A percentile compares a stretch with the other conserved stretches of the same genome.
Conservation (phyloP, 164 flowering plant genomes). For the Malania oleifera region DNA sequence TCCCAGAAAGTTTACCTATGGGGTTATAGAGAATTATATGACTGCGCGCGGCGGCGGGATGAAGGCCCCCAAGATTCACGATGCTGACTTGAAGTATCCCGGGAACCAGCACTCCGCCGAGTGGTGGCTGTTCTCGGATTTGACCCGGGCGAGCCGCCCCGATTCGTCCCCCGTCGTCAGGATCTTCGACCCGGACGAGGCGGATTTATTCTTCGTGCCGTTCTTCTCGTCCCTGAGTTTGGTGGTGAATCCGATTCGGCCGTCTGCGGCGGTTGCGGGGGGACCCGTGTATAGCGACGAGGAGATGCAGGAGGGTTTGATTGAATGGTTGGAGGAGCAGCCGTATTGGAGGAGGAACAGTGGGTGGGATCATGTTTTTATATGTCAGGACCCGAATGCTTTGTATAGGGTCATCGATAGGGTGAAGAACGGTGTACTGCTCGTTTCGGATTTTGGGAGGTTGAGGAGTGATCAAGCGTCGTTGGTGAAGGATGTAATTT, state of each 20-base stretch:
- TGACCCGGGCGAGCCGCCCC: slow-evolving; percentile 27
- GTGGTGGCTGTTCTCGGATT: slow-evolving; percentile 77
- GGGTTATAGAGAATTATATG: slow-evolving; percentile 72
- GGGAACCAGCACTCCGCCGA: slow-evolving; percentile 95
- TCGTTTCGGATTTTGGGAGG: slow-evolving; percentile 93
- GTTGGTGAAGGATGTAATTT: slow-evolving; percentile 77
- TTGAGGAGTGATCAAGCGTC: slow-evolving; percentile 72
- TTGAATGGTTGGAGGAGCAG: slow-evolving; percentile 80
- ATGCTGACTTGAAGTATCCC: slow-evolving; percentile 50
- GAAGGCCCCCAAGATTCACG: slow-evolving; percentile 14
- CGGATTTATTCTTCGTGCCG: slow-evolving; percentile 90
- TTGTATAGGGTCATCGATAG: slow-evolving; percentile 65
- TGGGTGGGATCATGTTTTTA: slow-evolving; percentile 91
- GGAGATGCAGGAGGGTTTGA: slow-evolving; percentile 70
- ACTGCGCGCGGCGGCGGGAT: slow-evolving; percentile 43
- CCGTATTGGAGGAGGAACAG: slow-evolving; percentile 74
- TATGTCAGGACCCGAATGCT: slow-evolving; percentile 94
- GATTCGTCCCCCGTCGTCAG: slow-evolving; percentile 48
- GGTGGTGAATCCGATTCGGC: slow-evolving; percentile 69
- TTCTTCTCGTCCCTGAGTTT: slow-evolving; percentile 88
- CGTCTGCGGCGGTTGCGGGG: slow-evolving; percentile 11
- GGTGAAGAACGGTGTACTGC: slow-evolving; percentile 70
- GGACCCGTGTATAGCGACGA: slow-evolving; percentile 62
- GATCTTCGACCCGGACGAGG: slow-evolving; percentile 75
- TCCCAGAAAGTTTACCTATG: slow-evolving; percentile 78